Conservation (phyloP, 139 green algal genomes). For the Chlorella sp. region DNA sequence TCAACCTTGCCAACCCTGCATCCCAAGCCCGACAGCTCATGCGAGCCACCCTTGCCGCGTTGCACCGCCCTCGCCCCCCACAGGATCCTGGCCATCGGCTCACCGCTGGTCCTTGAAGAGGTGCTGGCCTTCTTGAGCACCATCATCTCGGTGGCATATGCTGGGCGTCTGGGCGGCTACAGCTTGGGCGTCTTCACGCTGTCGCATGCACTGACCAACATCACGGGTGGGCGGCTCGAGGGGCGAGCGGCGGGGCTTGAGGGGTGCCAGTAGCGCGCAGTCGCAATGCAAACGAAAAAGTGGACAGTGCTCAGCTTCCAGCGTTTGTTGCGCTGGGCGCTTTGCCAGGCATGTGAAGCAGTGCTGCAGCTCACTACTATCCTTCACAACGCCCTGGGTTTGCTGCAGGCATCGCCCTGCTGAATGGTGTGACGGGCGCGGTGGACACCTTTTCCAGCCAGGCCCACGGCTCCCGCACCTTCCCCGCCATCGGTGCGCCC, state of each 20-base stretch:
- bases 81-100: conserved; percentile 14
- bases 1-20: no score
- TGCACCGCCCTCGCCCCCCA: no score
- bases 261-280: no score
- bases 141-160: conserved; percentile 4
- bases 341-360: no score
- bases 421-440: conserved; percentile 13
- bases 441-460: conserved; percentile 24
- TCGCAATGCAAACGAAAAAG: no score
- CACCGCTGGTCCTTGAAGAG: conserved; percentile 15
- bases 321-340: no score
- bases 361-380: no score
- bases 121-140: neutral
- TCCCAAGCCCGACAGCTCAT: no score
- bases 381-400: neutral
- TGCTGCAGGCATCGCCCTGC: conserved; percentile 19
- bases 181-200: neutral
- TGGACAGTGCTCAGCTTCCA: no score
- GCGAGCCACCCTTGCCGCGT: no score
- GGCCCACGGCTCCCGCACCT: conserved; percentile 3
- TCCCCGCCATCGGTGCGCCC: neutral
- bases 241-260: no score
- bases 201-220: conserved; percentile 28
- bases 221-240: conserved; percentile 9
- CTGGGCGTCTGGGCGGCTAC: conserved; percentile 7